These are phyloP conservation scores for Agaricus sinodeliciosus DNA, from an alignment of 768 basidiomycete genomes.

Conservation along the genomic window DNA sequence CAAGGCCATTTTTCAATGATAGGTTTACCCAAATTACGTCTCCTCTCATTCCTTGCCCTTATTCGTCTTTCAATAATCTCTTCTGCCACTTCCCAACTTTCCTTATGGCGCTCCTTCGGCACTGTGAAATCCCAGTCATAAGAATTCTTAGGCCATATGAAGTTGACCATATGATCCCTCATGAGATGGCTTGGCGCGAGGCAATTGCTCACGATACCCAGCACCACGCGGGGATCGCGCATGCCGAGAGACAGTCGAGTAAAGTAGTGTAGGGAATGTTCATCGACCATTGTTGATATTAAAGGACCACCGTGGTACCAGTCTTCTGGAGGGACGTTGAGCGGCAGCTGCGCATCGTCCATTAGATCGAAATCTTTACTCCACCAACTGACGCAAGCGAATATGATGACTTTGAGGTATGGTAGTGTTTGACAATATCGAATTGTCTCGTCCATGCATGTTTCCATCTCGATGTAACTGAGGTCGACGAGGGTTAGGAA, in stretches of 20 bases:
- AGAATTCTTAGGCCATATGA: conserved; percentile 3
- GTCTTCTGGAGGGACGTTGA: background rate
- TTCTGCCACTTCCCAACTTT: conserved; percentile 7
- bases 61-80: conserved; percentile 6
- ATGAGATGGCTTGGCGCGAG: background rate
- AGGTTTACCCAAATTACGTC: background rate
- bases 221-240: conserved; percentile 3
- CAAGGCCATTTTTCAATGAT: background rate
- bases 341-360: background rate
- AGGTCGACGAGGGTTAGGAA: background rate
- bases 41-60: background rate
- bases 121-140: conserved; percentile 8
- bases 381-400: conserved; percentile 1
- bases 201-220: background rate
- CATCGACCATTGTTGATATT: background rate
- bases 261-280: conserved; percentile 2
- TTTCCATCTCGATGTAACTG: background rate
- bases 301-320: background rate
- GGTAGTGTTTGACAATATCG: background rate
- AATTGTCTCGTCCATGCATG: background rate
- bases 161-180: conserved; percentile 2
- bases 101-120: background rate
- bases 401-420: conserved; percentile 1
- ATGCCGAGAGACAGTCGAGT: conserved; percentile 5
- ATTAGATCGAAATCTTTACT: conserved; percentile 1